phyloP scores from a whole-genome alignment of 2,329 filamentous ascomycete genomes.

The Cadophora malorum region DNA sequence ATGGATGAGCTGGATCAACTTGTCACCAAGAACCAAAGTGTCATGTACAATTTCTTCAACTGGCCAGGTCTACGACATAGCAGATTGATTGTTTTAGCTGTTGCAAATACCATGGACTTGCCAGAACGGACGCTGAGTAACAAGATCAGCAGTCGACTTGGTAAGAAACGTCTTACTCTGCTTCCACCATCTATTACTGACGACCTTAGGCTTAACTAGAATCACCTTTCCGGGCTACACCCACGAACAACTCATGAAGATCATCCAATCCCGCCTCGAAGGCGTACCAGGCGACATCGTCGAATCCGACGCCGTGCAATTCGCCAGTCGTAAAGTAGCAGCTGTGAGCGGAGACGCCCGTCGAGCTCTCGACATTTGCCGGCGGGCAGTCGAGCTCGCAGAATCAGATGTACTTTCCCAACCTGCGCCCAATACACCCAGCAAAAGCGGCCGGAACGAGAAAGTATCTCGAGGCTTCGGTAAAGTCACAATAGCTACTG shows the following conservation, averaged over 20 bases:
- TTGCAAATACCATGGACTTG: constrained; percentile 98
- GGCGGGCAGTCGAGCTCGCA: constrained; percentile 92
- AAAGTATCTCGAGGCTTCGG: constrained; percentile 43
- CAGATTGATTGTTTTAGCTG: constrained; percentile 91
- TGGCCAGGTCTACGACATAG: constrained; percentile 94
- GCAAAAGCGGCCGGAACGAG: constrained; percentile 55
- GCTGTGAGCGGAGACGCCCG: constrained; percentile 94
- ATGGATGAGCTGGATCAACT: constrained; percentile 99
- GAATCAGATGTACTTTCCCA: constrained; percentile 67
- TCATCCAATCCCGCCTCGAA: constrained; percentile 91
- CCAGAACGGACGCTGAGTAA: constrained; percentile 96
- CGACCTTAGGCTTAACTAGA: constrained; percentile 71
- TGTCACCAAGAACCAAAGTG: constrained; percentile 97
- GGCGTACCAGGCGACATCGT: constrained; percentile 90
- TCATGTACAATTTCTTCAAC: constrained; percentile 99
- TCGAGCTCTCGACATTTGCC: constrained; percentile 91
- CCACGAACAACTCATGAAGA: constrained; percentile 95
- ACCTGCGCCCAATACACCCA: constrained; percentile 62
- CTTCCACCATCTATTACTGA: constrained; percentile 12
- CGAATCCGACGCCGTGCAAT: constrained; percentile 91
- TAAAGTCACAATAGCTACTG: constrained; percentile 87
- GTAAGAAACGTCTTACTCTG: constrained; percentile 35
- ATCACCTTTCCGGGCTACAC: constrained; percentile 98
- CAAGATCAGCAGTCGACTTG: constrained; percentile 93
- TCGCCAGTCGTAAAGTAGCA: constrained; percentile 94